phyloP scores from a whole-genome alignment of 202 grass and related monocot genomes.

The Panicum hallii region DNA sequence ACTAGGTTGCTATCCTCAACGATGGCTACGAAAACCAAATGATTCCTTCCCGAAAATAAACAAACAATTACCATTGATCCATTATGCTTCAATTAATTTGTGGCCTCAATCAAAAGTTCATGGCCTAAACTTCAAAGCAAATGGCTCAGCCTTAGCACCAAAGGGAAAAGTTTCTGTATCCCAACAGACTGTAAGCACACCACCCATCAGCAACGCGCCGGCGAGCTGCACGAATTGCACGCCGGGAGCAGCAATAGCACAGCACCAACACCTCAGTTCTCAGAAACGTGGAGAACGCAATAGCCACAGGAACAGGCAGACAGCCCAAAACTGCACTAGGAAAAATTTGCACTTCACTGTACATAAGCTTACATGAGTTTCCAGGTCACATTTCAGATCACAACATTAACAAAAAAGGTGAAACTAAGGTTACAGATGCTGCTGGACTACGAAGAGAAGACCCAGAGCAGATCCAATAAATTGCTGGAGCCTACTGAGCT shows the following conservation, averaged over 20 bases:
- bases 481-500: slow-evolving; percentile 11
- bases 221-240: neutral
- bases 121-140: neutral
- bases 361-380: slow-evolving; percentile 45
- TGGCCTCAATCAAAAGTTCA: neutral
- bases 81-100: neutral
- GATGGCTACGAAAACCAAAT: neutral
- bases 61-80: neutral
- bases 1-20: neutral
- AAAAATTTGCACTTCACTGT: slow-evolving; percentile 40
- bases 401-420: slow-evolving; percentile 6
- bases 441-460: slow-evolving; percentile 23
- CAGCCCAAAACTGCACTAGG: neutral
- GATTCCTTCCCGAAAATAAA: neutral
- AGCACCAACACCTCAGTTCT: neutral
- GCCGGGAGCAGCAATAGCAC: neutral
- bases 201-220: neutral
- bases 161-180: neutral
- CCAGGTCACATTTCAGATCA: slow-evolving; percentile 28
- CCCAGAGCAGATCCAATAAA: slow-evolving; percentile 27
- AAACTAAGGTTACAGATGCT: slow-evolving; percentile 38
- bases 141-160: neutral
- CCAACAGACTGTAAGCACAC: neutral
- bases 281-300: neutral
- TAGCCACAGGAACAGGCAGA: neutral